Conservation (phyloP, 495 filamentous ascomycete species). For the Choiromyces venosus region DNA sequence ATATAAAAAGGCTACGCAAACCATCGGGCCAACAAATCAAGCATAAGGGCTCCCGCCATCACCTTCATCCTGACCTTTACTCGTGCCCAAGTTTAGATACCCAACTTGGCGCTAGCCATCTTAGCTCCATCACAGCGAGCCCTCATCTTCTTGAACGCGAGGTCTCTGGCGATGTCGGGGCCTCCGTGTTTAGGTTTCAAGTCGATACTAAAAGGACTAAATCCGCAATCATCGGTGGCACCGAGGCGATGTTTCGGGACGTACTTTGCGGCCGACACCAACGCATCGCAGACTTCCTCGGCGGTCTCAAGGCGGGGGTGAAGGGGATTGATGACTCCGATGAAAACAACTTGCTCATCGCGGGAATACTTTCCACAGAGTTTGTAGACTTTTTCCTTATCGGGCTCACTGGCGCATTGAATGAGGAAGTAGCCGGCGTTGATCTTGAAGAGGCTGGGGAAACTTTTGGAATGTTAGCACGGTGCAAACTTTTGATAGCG, state of each 20-base stretch:
- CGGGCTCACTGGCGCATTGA: conserved; percentile 44
- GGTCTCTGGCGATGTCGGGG: conserved; percentile 45
- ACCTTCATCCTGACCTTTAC: neutral
- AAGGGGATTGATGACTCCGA: conserved; percentile 46
- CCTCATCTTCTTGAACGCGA: conserved; percentile 46
- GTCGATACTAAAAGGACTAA: conserved; percentile 45
- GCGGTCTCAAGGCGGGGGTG: conserved; percentile 44
- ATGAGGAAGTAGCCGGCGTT: conserved; percentile 49
- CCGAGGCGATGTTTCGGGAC: conserved; percentile 46
- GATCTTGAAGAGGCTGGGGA: conserved; percentile 46
- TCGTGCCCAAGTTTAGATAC: conserved; percentile 28
- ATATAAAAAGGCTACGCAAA: neutral
- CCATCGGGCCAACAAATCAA: no score
- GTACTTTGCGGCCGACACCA: conserved; percentile 43
- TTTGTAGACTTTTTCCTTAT: conserved; percentile 44
- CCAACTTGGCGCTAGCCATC: conserved; percentile 44
- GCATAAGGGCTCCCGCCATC: neutral
- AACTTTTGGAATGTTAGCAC: conserved; percentile 5
- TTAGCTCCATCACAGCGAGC: conserved; percentile 44
- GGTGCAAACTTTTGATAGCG: neutral
- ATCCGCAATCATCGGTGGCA: conserved; percentile 48
- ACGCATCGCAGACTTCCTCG: conserved; percentile 43
- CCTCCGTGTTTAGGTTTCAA: conserved; percentile 46
- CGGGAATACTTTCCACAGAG: conserved; percentile 44
- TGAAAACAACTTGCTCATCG: conserved; percentile 45